These are phyloP conservation scores for Cystobasidium tubakii DNA, from an alignment of 768 basidiomycete genomes.

Conservation along the genomic window DNA sequence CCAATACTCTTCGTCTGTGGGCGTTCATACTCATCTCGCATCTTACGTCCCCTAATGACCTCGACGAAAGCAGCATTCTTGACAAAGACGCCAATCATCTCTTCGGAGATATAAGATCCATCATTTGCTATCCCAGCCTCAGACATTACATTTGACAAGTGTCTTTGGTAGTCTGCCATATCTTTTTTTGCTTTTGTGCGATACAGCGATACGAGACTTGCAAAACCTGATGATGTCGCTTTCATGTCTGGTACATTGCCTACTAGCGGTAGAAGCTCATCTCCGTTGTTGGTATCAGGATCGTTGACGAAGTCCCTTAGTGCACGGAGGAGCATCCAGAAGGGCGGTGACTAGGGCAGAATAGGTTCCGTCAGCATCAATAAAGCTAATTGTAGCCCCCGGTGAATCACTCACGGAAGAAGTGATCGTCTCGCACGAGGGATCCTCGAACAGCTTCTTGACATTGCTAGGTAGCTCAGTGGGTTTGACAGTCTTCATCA, in stretches of 20 bases:
- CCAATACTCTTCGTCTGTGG: conserved; percentile 19
- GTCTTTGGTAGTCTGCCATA: conserved; percentile 42
- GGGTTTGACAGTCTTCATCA: conserved; percentile 69
- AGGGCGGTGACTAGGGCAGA: conserved; percentile 56
- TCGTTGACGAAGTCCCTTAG: conserved; percentile 58
- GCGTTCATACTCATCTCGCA: conserved; percentile 43
- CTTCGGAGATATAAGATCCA: conserved; percentile 46
- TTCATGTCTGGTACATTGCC: conserved; percentile 93
- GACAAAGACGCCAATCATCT: conserved; percentile 50
- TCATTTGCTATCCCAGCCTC: conserved; percentile 28
- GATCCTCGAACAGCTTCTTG: conserved; percentile 60
- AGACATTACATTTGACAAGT: conserved; percentile 44
- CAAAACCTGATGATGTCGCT: conserved; percentile 73
- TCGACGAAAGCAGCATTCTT: conserved; percentile 50
- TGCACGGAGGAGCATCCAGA: conserved; percentile 72
- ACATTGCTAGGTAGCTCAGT: conserved; percentile 68
- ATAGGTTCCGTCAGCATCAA: neutral
- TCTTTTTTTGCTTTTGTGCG: conserved; percentile 59
- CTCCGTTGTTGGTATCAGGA: conserved; percentile 53
- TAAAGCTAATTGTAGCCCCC: too few relatives aligned
- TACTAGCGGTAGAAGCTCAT: conserved; percentile 70
- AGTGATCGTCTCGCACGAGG: conserved; percentile 54
- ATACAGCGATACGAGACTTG: conserved; percentile 78
- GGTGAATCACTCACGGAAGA: conserved; percentile 48
- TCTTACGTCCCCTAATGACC: conserved; percentile 48